Evolutionary conservation across 1,284 basidiomycete species (phyloP).

Genomic region (Bothia castanella): DNA sequence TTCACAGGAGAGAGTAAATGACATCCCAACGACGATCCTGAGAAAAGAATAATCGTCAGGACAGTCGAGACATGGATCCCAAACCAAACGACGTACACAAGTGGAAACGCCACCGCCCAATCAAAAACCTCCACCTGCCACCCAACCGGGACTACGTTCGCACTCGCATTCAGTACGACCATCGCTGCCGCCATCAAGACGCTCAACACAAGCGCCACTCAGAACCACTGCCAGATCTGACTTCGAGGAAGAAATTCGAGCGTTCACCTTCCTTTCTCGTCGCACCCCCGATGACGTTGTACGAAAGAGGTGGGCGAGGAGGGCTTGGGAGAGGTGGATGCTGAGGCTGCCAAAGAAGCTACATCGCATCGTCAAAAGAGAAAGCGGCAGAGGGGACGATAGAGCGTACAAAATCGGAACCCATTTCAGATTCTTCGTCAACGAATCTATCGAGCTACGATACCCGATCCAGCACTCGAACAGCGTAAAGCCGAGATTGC

Average conservation of each 20-base stretch:
- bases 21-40: constrained; percentile 53
- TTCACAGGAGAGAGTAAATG: constrained; percentile 67
- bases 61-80: neutral
- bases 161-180: constrained; percentile 48
- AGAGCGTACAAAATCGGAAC: constrained; percentile 70
- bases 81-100: constrained; percentile 39
- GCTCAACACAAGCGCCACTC: constrained; percentile 36
- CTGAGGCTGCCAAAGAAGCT: constrained; percentile 71
- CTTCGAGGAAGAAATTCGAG: constrained; percentile 85
- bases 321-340: constrained; percentile 67
- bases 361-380: constrained; percentile 50
- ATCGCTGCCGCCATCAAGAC: constrained; percentile 47
- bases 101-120: constrained; percentile 68
- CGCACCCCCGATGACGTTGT: constrained; percentile 81
- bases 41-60: neutral
- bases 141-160: constrained; percentile 45
- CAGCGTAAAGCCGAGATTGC: constrained; percentile 68
- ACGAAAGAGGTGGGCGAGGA: constrained; percentile 79
- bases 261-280: constrained; percentile 77
- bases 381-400: constrained; percentile 46
- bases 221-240: constrained; percentile 68
- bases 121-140: constrained; percentile 51
- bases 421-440: constrained; percentile 69
- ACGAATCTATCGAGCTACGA: constrained; percentile 43
- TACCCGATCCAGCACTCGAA: constrained; percentile 76